Conservation (phyloP, 768 basidiomycete species). For the Tylopilus plumbeoviolaceoides region DNA sequence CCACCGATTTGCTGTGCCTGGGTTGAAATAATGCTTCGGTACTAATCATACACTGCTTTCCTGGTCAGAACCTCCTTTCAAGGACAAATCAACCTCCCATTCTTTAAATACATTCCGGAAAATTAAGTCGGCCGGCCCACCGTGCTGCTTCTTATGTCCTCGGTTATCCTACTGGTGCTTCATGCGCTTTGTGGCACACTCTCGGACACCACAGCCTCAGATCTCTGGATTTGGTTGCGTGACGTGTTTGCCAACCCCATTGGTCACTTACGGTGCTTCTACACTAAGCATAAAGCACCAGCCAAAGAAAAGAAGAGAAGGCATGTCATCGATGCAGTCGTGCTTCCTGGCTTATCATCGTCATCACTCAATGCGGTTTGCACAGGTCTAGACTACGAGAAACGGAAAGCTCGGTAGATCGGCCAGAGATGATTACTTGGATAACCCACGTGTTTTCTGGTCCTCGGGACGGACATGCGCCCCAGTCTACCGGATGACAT, state of each 20-base stretch:
- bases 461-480: neutral
- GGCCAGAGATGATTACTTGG: neutral
- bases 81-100: neutral
- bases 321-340: neutral
- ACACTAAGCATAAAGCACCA: conserved; percentile 5
- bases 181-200: conserved; percentile 28
- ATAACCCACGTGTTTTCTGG: neutral
- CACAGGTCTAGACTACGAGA: neutral
- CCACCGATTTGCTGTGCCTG: conserved; percentile 20
- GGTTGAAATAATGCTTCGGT: conserved; percentile 15
- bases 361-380: conserved; percentile 8
- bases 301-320: neutral
- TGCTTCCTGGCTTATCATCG: conserved; percentile 2
- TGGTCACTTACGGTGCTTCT: neutral
- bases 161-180: conserved; percentile 19
- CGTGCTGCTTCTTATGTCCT: conserved; percentile 12
- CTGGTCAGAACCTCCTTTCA: conserved; percentile 3
- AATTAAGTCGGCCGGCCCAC: neutral
- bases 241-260: conserved; percentile 1
- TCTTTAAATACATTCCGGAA: neutral
- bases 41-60: conserved; percentile 7
- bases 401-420: neutral
- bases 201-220: conserved; percentile 28
- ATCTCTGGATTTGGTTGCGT: conserved; percentile 4
- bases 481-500: neutral